These are phyloP conservation scores for Alloascoidea africana DNA, from an alignment of 805 yeast genomes.

Conservation along the genomic window DNA sequence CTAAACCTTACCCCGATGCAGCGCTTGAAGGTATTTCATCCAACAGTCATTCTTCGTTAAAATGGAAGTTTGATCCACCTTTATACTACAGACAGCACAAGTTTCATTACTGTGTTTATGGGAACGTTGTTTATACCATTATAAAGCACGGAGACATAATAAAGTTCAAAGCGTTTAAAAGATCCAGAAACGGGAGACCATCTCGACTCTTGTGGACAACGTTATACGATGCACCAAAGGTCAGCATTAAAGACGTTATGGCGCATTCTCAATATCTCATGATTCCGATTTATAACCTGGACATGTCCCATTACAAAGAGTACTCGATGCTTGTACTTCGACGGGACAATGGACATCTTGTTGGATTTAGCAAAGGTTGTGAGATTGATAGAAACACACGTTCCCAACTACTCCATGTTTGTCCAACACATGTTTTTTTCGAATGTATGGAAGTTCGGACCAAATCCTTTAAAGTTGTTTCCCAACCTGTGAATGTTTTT, in stretches of 20 bases:
- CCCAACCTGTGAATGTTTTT: background rate
- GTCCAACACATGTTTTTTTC: conserved; percentile 1
- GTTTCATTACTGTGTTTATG: conserved; percentile 1
- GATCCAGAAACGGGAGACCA: background rate
- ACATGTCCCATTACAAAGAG: conserved; percentile 1
- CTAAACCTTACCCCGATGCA: conserved; percentile 1
- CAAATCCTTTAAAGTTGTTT: conserved; percentile 1
- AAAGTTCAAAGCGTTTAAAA: background rate
- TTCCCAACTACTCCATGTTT: background rate
- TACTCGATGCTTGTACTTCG: background rate
- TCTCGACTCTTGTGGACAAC: background rate
- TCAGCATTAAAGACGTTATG: background rate
- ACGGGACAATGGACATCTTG: background rate
- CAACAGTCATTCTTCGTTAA: background rate
- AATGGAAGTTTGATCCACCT: conserved; percentile 1
- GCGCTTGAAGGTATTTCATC: background rate
- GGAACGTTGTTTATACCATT: background rate
- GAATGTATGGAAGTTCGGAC: background rate
- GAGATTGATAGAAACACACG: background rate
- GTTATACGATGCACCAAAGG: background rate
- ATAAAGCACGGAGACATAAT: background rate
- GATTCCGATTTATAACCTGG: background rate
- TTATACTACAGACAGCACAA: background rate
- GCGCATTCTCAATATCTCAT: background rate
- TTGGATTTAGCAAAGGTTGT: conserved; percentile 1